Conservation (phyloP, 2,329 filamentous ascomycete genomes). For the Paraphaeosphaeria sporulosa region DNA sequence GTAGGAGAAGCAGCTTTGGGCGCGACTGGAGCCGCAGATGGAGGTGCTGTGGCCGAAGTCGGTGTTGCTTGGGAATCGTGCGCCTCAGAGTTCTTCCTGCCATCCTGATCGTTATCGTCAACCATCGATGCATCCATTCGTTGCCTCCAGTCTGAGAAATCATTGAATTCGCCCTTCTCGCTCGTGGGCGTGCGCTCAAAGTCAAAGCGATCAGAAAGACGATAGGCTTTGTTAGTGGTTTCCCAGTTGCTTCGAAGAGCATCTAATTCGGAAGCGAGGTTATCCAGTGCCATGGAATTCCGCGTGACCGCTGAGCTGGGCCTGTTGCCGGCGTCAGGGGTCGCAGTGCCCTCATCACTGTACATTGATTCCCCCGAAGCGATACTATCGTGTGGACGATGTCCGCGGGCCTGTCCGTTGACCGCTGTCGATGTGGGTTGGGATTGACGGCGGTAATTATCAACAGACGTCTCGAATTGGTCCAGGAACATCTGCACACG, state of each 20-base stretch:
- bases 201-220: slow-evolving; percentile 87
- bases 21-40: slow-evolving; percentile 10
- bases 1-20: slow-evolving; percentile 14
- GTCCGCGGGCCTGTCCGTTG: slow-evolving; percentile 41
- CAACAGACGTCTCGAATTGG: slow-evolving; percentile 92
- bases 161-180: slow-evolving; percentile 41
- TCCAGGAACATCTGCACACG: slow-evolving; percentile 93
- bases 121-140: slow-evolving; percentile 35
- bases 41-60: slow-evolving; percentile 4
- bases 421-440: slow-evolving; percentile 50
- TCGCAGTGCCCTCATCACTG: slow-evolving; percentile 48
- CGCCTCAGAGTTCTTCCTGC: slow-evolving; percentile 1
- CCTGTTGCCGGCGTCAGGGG: slow-evolving; percentile 41
- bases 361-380: slow-evolving; percentile 65
- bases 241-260: slow-evolving; percentile 92
- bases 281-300: slow-evolving; percentile 80
- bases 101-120: slow-evolving; percentile 29
- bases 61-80: slow-evolving; percentile 9
- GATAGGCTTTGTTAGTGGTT: slow-evolving; percentile 92
- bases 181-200: slow-evolving; percentile 68
- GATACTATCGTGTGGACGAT: slow-evolving; percentile 65
- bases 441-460: slow-evolving; percentile 86
- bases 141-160: slow-evolving; percentile 46
- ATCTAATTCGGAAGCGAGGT: slow-evolving; percentile 89
- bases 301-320: slow-evolving; percentile 50